Evolutionary conservation across 441 rosid genomes (phyloP), one percentile per base, ranked within the genome.

Genomic region (Syzygium syzygioides): DNA sequence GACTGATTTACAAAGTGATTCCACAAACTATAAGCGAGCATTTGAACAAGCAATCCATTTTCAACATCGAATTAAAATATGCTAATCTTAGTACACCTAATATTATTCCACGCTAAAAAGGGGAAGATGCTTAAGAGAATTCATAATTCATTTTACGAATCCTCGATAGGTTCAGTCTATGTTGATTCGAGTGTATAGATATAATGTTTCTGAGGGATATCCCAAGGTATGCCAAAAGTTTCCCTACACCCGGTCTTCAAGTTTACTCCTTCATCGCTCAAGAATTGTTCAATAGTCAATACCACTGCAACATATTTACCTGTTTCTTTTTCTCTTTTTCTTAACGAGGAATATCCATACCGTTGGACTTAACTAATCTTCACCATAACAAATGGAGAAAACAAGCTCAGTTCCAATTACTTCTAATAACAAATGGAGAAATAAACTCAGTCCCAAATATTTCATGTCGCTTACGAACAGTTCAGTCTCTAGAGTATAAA

Each of bases 401-500:
- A 30, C 20, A 5, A 64, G 76, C 76, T 64, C 6, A 7, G 23
- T 30, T 64, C 19, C 23, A 64, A 9, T 2, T 30, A 8, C 9
- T 64, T 30, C 41, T 14, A 2, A 64, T 30, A 64, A 64, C 15
- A 59, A 28, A 4, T 30, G 76, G 76, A 64, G 76, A 64, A 8
- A 30, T 64, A 5, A 64, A 3, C 41, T 64, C 20, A 14, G 0
- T 64, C 20, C 37, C 71, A 62, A n/a, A n/a, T 3, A n/a, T n/a
- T n/a, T n/a, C 37, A 62, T 17, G 0, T n/a, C 34, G 8, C 71
- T 62, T 62, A 30, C 0, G 19, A 0, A 62, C 68, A 28, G 2
- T 60, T 60, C 68, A 60, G 7, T 60, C 68, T n/a, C 28, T 3
- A n/a, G 68, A 60, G 34, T 28, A 62, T 62, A 60, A 60, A 64